Conservation (phyloP, 225 moss, liverwort and hornwort genomes). For the Marchantia polymorpha region DNA sequence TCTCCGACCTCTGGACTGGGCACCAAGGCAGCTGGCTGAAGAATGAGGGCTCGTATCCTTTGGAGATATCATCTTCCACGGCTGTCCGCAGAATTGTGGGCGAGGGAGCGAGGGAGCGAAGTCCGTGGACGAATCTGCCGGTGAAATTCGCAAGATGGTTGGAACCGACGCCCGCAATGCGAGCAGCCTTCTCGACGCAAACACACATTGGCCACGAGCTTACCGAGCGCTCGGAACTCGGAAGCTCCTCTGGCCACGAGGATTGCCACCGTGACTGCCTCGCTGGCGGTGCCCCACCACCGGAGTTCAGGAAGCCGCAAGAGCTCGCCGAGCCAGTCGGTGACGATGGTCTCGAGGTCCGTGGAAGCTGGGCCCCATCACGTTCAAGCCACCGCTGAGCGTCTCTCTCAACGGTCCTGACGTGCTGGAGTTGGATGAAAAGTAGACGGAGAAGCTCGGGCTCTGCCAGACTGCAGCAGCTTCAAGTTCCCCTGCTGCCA, state of each 20-base stretch:
- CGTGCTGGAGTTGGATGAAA: conserved; percentile 62
- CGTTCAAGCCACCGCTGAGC: conserved; percentile 61
- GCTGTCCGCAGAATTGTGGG: conserved; percentile 44
- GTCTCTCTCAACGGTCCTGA: conserved; percentile 68
- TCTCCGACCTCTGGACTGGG: conserved; percentile 61
- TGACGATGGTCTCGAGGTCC: conserved; percentile 69
- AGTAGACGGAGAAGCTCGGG: conserved; percentile 74
- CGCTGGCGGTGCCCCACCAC: conserved; percentile 73
- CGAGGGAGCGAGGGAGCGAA: conserved; percentile 57
- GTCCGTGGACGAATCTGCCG: conserved; percentile 50
- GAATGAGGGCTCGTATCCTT: conserved; percentile 69
- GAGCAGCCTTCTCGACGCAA: conserved; percentile 62
- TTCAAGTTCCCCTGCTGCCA: conserved; percentile 72
- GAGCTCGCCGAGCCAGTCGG: conserved; percentile 85
- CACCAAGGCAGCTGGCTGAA: conserved; percentile 72
- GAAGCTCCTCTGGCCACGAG: conserved; percentile 41
- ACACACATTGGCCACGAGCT: conserved; percentile 59
- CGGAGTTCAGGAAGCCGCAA: conserved; percentile 65
- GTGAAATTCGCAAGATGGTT: conserved; percentile 1
- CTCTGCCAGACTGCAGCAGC: conserved; percentile 79
- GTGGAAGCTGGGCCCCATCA: conserved; percentile 73
- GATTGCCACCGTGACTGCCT: conserved; percentile 64
- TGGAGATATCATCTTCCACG: conserved; percentile 55
- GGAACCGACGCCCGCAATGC: conserved; percentile 43
- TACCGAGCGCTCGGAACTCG: conserved; percentile 43